Base-by-base conservation (phyloP, 352 stramenopile genomes). In the Aphanomyces astaci region DNA sequence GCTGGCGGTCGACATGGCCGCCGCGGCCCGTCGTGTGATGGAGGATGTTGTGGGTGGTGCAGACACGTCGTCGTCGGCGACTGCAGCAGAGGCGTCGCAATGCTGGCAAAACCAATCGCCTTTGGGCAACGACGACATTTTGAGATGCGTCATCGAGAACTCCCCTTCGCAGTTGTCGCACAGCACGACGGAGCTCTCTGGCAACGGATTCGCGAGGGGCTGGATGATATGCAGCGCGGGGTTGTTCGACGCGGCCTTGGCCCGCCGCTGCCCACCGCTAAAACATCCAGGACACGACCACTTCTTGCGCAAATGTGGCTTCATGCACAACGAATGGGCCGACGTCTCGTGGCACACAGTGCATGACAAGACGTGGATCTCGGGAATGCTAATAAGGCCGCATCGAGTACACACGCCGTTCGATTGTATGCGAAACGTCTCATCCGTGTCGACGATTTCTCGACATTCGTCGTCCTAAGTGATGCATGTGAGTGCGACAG, bases 131-230 rank as follows among this genome's bases (percentile, higher is more conserved):
- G 27, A 31, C 3, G 39, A 25, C 62, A 68, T 68, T 11, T 51
- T 52, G 30, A 68, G 51, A 43, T 56, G 43, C 33, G 43, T 24
- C 62, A 68, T 68, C 24, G 62, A 68, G 62, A 68, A 68, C 24
- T 68, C 62, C 2, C 62, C 62, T 45, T 51, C 13, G 62, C 62
- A 68, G 33, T 59, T 28, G 36, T 68, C 62, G 51, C 62, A 68
- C 3, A 68, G 4, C n/a, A 68, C 43, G 5, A 68, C 43, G 11
- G 43, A 32, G 7, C 39, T 52, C 11, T 68, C 62, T 7, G 49
- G 43, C n/a, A 68, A n/a, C 0, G 39, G 39, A 25, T 68, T 52
- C 32, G n/a, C 19, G 25, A 68, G 43, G 4, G 24, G n/a, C 25
- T 59, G 7, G 24, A 68, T 68, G 9, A 68, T 36, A 31, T 59